Conservation (phyloP, 139 green algal species). For the Nannochloris sp. region DNA sequence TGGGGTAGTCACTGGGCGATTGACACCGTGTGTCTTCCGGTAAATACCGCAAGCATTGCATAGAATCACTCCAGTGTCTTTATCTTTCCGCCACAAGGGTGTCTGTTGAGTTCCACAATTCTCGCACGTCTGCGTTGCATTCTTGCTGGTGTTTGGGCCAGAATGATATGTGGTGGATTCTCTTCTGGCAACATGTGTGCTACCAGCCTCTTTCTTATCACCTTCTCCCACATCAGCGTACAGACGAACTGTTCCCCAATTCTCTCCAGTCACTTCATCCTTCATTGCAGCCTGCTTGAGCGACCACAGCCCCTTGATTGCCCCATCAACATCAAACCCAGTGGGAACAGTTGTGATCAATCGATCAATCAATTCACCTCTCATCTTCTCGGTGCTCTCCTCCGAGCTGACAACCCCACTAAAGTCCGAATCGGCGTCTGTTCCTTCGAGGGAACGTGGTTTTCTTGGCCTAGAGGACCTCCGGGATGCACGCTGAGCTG, state of each 20-base stretch:
- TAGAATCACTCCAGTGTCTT: conserved; percentile 30
- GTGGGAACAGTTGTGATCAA: conserved; percentile 10
- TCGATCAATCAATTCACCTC: conserved; percentile 22
- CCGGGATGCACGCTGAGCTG: background rate
- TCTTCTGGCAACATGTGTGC: background rate
- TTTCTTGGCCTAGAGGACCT: background rate
- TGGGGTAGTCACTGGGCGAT: conserved; percentile 24
- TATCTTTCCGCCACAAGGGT: conserved; percentile 63
- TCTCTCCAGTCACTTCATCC: conserved; percentile 20
- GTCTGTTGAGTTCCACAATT: conserved; percentile 63
- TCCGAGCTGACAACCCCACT: background rate
- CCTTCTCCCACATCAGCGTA: conserved; percentile 19
- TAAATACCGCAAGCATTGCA: conserved; percentile 79
- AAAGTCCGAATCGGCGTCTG: background rate
- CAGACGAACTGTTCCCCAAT: conserved; percentile 22
- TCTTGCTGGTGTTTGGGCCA: background rate
- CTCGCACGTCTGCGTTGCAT: conserved; percentile 28
- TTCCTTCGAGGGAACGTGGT: background rate
- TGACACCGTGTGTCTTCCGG: conserved; percentile 54
- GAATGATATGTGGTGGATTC: background rate
- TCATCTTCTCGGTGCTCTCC: conserved; percentile 14
- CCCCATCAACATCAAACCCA: conserved; percentile 25
- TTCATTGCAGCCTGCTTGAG: conserved; percentile 25
- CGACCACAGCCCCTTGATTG: conserved; percentile 24
- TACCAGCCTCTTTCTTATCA: background rate